Base-by-base conservation (phyloP, 2,329 filamentous ascomycete genomes). In the Colletotrichum horii region DNA sequence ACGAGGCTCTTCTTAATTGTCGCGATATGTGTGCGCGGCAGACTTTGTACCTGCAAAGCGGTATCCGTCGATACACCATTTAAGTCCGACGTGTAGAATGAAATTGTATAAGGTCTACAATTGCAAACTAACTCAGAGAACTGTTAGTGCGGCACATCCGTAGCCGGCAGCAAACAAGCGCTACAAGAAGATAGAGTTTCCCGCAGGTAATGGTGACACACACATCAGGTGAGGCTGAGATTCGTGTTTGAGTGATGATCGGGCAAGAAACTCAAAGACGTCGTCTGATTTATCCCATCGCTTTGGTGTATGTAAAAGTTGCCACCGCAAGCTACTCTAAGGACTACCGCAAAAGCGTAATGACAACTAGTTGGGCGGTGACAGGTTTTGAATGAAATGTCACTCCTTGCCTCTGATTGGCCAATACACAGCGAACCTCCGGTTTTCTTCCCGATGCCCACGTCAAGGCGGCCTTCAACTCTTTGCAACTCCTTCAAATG, bases 381-480 rank as follows among this genome's bases (percentile, higher is more conserved):
- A 24, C 48, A n/a, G 24, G 26, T 61, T 15, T 48, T 36, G 22
- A 43, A 34, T 71, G 71, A 75, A 76, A 75, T 76, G 74, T 76
- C 74, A 76, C 71, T 34, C 24, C 60, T 70, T 48, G 28, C 1
- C 34, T 75, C 52, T 76, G 71, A 76, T 76, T 76, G 74, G 74
- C 15, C 66, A 15, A 22, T 14, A 52, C 32, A 4, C 16, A 14
- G 19, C 38, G 32, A 30, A 36, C 34, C n/a, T 58, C 19, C 34
- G 43, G 69, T 43, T 28, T 60, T 52, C 60, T 43, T 19, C 26
- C 70, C 43, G 32, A 22, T 22, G 26, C 32, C 22, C 52, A 16
- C 22, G 22, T 61, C 32, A 12, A 9, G 12, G 15, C n/a, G 8
- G 26, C 28, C 24, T 36, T 8, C 32, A 12, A 11, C 15, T 32